Evolutionary conservation across 768 basidiomycete species (phyloP).

Genomic region (Pleurotus salmoneostramineus): DNA sequence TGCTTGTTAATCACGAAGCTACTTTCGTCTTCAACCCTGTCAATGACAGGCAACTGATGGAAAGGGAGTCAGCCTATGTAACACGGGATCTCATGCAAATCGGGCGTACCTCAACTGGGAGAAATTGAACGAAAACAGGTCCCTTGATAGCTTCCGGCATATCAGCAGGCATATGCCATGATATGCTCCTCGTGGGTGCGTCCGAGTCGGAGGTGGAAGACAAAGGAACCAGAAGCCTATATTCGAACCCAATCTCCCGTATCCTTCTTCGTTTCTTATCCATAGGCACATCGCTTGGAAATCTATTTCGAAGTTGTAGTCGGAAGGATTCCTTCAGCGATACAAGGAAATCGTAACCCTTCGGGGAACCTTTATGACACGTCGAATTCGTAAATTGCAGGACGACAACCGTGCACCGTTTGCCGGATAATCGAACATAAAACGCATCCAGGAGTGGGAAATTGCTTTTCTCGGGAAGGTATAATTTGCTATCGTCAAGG

Average conservation of each 20-base stretch:
- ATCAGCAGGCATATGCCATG: not conserved
- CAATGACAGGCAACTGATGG: not conserved
- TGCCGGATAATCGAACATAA: not conserved
- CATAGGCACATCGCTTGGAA: not conserved
- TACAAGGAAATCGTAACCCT: not conserved
- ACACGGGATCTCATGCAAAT: too few relatives aligned
- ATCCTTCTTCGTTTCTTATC: not conserved
- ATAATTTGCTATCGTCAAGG: not conserved
- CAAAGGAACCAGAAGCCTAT: not conserved
- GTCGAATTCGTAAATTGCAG: not conserved
- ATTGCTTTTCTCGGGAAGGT: not conserved
- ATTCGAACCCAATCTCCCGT: not conserved
- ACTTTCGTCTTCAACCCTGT: too few relatives aligned
- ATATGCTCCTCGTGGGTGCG: not conserved
- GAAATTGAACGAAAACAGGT: not conserved
- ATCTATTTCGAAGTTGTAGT: not conserved
- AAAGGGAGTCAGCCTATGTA: too few relatives aligned
- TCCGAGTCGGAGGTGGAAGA: too few relatives aligned
- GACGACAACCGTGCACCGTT: not conserved
- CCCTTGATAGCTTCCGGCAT: not conserved
- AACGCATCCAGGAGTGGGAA: constrained; percentile 3
- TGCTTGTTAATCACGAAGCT: too few relatives aligned
- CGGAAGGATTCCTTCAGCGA: not conserved
- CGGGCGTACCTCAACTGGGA: not conserved
- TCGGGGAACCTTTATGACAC: not conserved